phyloP scores from a whole-genome alignment of 345 rosid species.

The Moricandia moricandioides region DNA sequence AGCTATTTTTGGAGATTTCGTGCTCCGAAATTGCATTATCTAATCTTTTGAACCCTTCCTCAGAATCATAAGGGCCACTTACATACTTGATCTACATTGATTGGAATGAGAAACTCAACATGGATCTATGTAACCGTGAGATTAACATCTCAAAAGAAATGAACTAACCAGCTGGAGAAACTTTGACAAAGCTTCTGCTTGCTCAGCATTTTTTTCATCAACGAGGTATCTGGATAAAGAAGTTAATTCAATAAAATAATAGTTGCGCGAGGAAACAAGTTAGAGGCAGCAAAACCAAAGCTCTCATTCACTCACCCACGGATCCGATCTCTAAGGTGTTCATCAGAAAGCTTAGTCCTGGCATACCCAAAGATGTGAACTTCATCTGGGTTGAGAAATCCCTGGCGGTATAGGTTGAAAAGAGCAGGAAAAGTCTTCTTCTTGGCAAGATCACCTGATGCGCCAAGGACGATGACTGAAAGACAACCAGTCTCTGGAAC shows the following conservation, averaged over 20 bases:
- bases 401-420: slow-evolving; percentile 38
- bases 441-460: slow-evolving; percentile 99
- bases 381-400: slow-evolving; percentile 70
- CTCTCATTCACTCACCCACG: slow-evolving; percentile 47
- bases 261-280: background rate
- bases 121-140: background rate
- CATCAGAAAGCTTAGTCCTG: slow-evolving; percentile 91
- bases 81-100: slow-evolving; percentile 74
- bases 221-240: slow-evolving; percentile 61
- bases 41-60: slow-evolving; percentile 72
- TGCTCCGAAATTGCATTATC: slow-evolving; percentile 73
- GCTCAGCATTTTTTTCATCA: slow-evolving; percentile 43
- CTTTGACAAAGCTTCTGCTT: slow-evolving; percentile 50
- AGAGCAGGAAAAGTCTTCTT: slow-evolving; percentile 73
- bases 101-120: background rate
- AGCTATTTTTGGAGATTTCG: slow-evolving; percentile 58
- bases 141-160: background rate
- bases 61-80: slow-evolving; percentile 76
- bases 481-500: slow-evolving; percentile 77
- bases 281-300: background rate
- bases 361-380: slow-evolving; percentile 94
- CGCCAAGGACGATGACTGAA: slow-evolving; percentile 63
- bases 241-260: background rate
- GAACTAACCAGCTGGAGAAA: slow-evolving; percentile 76
- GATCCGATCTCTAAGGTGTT: slow-evolving; percentile 71